Evolutionary conservation across 257 asterid species (phyloP).

Genomic region (Dorcoceras hygrometricum): DNA sequence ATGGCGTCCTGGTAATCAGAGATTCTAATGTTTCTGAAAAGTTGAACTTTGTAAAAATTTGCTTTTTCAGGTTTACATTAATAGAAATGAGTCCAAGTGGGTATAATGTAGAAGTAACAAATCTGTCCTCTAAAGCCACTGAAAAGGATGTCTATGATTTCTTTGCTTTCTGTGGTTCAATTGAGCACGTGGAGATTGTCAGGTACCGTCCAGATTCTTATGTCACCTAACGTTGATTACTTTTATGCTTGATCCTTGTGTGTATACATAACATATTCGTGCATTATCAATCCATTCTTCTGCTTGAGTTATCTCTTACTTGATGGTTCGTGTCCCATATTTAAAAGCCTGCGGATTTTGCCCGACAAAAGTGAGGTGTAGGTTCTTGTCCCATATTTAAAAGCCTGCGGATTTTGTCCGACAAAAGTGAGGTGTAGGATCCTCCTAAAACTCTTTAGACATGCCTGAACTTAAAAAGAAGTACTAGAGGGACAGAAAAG

Average conservation of each 20-base stretch:
- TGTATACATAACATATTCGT: neutral
- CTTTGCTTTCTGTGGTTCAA: constrained; percentile 84
- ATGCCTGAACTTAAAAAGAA: neutral
- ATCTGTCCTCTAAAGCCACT: constrained; percentile 65
- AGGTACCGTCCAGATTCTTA: constrained; percentile 43
- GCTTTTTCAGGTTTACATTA: constrained; percentile 17
- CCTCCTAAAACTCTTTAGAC: neutral
- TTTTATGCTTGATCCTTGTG: constrained; percentile 6
- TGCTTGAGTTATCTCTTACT: neutral
- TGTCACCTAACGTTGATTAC: neutral
- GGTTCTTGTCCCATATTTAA: too few relatives aligned
- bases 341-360: neutral
- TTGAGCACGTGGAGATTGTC: constrained; percentile 81
- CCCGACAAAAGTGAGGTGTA: neutral
- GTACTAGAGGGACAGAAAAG: neutral
- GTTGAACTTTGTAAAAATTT: neutral
- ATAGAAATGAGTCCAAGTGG: constrained; percentile 68
- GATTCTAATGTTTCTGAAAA: neutral
- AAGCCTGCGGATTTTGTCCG: neutral
- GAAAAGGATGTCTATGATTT: constrained; percentile 86
- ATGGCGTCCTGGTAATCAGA: constrained; percentile 12
- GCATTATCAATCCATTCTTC: neutral
- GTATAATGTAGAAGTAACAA: constrained; percentile 71
- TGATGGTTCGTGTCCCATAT: neutral
- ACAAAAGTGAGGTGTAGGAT: neutral